Evolutionary conservation across 164 flowering plant genomes (phyloP).

Genomic region (Berberis thunbergii): DNA sequence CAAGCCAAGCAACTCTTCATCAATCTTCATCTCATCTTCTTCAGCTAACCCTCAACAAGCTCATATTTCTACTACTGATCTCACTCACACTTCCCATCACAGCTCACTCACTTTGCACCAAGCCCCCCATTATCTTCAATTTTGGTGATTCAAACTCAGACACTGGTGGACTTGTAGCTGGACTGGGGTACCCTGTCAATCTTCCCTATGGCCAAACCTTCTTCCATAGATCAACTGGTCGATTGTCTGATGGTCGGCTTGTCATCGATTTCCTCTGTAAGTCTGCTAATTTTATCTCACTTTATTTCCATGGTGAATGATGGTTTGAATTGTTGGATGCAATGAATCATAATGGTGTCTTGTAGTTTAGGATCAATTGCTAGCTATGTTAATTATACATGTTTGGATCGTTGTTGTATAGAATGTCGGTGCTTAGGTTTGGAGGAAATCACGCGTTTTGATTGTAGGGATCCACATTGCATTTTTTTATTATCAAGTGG

Average conservation of each 20-base stretch:
- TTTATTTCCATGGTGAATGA: not conserved
- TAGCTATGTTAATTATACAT: not conserved
- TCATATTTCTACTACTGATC: too few species aligned
- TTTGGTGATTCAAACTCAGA: slow-evolving; percentile 17
- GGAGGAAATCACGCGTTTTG: too few species aligned
- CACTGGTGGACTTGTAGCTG: slow-evolving; percentile 19
- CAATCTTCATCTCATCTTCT: too few species aligned
- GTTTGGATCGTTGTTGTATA: not conserved
- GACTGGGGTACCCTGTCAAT: slow-evolving; percentile 11
- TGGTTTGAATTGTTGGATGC: not conserved
- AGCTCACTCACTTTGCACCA: slow-evolving; percentile 2
- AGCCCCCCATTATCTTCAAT: slow-evolving; percentile 8
- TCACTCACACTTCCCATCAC: too few species aligned
- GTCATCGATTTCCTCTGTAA: slow-evolving; percentile 16
- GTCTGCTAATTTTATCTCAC: not conserved
- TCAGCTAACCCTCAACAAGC: too few species aligned
- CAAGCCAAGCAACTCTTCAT: too few species aligned
- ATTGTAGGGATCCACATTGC: too few species aligned
- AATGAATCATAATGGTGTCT: not conserved
- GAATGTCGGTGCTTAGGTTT: too few species aligned
- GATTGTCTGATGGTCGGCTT: slow-evolving; percentile 14
- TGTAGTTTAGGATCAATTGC: not conserved
- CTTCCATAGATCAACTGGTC: slow-evolving; percentile 12
- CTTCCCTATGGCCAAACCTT: slow-evolving; percentile 13
- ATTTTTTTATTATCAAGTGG: too few species aligned